Evolutionary conservation across 768 basidiomycete species (phyloP), one percentile per base, ranked within the genome.

Genomic region (Mycena galericulata): DNA sequence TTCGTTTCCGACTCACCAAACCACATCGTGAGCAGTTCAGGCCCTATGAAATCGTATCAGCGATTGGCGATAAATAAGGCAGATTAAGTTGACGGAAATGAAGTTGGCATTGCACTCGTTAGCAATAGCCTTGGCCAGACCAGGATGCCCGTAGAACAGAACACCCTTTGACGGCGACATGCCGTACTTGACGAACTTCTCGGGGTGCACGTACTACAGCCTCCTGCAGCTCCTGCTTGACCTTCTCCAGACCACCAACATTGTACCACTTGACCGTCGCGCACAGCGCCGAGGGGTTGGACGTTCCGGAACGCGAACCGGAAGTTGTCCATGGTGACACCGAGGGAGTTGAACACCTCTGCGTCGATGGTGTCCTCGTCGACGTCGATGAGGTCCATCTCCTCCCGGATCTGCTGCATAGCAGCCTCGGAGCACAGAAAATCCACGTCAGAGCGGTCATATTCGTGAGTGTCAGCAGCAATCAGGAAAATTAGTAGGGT

Each of bases 1-100:
- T 99, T 99, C 71, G 97, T 97, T 84, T 99, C 98, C 76, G 97
- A 99, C 87, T 99, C 98, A 90, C 98, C 98, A 82, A 99, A 99
- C 96, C 97, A 99, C 97, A 99, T 99, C 8, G 97, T 99, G 46
- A 99, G 90, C 45, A 98, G 87, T 82, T 98, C 98, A 69, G 97
- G 72, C 98, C 97, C 90, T 92, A 72, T 17, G 66, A 20, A 46
- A 54, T 34, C 10, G 2, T 11, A 73, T 78, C 29, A 77, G 71
- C 26, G 45, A 36, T 41, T 26, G 26, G 18, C 46, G 58, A 4
- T 6, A 32, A 24, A 30, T 3, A 20, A 40, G 34, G 59, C 65
- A 47, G 29, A 74, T 50, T 62, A 90, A 92, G 91, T 99, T 99
- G 88, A 99, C 98, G 70, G 92, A 94, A 85, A 99, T 98, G 77